These are phyloP conservation scores for Acanthamoeba castellanii DNA, from an alignment of 208 protist species.

Conservation along the genomic window DNA sequence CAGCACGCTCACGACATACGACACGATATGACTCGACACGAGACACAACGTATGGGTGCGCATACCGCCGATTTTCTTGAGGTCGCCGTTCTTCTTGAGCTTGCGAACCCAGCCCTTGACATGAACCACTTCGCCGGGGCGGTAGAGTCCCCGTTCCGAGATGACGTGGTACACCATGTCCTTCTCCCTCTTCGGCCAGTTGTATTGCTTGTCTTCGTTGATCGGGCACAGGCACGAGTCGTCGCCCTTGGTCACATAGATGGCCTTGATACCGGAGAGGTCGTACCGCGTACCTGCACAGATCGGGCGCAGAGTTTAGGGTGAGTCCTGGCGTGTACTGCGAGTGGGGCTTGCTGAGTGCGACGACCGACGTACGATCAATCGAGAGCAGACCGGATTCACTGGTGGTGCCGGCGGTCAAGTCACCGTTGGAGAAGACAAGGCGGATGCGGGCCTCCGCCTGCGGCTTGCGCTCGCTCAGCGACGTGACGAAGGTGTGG, in stretches of 20 bases:
- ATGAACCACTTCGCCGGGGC: not conserved
- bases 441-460: not conserved
- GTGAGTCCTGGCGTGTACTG: too few species aligned
- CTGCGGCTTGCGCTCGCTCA: slow-evolving; percentile 7
- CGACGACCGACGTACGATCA: not conserved
- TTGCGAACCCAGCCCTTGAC: slow-evolving; percentile 39
- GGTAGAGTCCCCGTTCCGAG: slow-evolving; percentile 11
- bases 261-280: not conserved
- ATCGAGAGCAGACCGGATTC: not conserved
- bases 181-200: not conserved
- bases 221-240: slow-evolving; percentile 29
- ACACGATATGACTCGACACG: not conserved
- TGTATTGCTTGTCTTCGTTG: not conserved
- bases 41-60: not conserved
- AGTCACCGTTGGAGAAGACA: not conserved
- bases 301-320: too few species aligned
- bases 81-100: not conserved
- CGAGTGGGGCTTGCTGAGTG: not conserved
- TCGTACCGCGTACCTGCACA: not conserved
- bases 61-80: not conserved
- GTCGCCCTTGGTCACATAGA: not conserved
- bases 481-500: slow-evolving; percentile 17
- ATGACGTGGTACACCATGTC: not conserved
- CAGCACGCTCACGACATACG: not conserved
- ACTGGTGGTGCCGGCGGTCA: not conserved